Evolutionary conservation across 2,329 filamentous ascomycete species (phyloP).

Genomic region (Claviceps spartinae): DNA sequence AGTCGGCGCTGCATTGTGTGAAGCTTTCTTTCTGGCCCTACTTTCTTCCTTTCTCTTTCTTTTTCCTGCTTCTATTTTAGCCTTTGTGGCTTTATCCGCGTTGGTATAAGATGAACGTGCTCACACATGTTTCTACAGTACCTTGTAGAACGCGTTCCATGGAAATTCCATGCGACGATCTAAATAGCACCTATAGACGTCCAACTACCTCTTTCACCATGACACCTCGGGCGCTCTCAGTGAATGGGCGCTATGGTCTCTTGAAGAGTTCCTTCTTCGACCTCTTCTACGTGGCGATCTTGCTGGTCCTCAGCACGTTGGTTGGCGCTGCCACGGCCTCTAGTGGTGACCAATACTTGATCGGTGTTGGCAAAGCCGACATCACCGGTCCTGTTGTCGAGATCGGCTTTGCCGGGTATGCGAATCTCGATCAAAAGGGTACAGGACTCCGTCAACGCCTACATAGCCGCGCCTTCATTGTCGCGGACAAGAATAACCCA

Average conservation of each 20-base stretch:
- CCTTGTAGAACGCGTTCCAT: no score
- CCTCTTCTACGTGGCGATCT: constrained; percentile 4
- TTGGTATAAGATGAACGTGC: no score
- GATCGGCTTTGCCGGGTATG: constrained; percentile 85
- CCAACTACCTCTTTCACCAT: neutral
- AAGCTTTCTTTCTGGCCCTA: no score
- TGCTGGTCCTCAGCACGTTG: neutral
- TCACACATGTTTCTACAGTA: no score
- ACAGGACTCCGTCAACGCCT: constrained; percentile 76
- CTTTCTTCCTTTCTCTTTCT: no score
- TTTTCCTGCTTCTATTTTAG: no score
- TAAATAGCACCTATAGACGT: neutral
- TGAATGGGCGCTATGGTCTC: neutral
- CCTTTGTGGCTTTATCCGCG: no score
- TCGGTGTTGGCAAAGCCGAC: constrained; percentile 44
- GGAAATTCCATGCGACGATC: no score
- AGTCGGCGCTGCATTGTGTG: no score
- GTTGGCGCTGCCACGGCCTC: neutral
- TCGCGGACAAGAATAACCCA: constrained; percentile 53
- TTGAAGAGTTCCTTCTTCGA: constrained; percentile 3
- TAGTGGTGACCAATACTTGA: constrained; percentile 27
- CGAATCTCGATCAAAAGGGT: constrained; percentile 69
- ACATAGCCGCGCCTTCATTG: constrained; percentile 80
- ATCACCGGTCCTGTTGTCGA: constrained; percentile 70
- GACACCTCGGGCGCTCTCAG: neutral